A percentile compares a stretch with the other conserved stretches of the same genome.
Evolutionary conservation across 2,329 filamentous ascomycete genomes (phyloP).

Genomic region (Neospermospora avenae): DNA sequence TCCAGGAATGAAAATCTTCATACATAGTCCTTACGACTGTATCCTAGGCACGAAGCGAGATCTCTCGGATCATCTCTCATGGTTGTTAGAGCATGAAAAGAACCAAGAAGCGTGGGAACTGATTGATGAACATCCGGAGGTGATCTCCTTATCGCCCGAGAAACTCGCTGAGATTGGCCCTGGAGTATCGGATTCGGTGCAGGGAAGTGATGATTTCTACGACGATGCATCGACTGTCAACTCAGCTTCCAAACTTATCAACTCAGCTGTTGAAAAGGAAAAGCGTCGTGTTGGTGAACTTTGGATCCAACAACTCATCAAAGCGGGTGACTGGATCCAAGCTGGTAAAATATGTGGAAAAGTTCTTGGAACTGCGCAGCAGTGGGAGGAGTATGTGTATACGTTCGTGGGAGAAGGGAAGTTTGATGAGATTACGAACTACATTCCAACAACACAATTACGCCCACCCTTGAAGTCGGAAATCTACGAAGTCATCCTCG

Average conservation of each 20-base stretch:
- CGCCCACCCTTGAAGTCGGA: slow-evolving; percentile 74
- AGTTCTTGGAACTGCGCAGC: slow-evolving; percentile 72
- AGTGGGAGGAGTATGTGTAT: slow-evolving; percentile 97
- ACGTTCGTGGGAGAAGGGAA: slow-evolving; percentile 81
- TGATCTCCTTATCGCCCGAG: slow-evolving; percentile 46
- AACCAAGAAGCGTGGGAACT: slow-evolving; percentile 88
- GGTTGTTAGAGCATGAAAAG: slow-evolving; percentile 77
- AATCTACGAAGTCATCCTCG: slow-evolving; percentile 85
- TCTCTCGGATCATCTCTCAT: slow-evolving; percentile 77
- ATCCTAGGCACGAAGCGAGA: slow-evolving; percentile 89
- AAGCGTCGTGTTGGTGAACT: slow-evolving; percentile 88
- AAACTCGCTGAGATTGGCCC: slow-evolving; percentile 40
- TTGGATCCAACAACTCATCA: slow-evolving; percentile 85
- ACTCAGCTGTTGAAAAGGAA: slow-evolving; percentile 74
- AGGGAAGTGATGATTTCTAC: slow-evolving; percentile 61
- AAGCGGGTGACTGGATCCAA: slow-evolving; percentile 67
- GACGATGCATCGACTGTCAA: slow-evolving; percentile 69
- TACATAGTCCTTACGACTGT: slow-evolving; percentile 95
- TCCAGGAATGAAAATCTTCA: slow-evolving; percentile 76
- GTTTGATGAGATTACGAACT: slow-evolving; percentile 84
- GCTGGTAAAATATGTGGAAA: slow-evolving; percentile 80
- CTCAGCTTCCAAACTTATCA: slow-evolving; percentile 53
- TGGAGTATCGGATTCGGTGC: slow-evolving; percentile 38
- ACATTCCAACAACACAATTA: slow-evolving; percentile 75
- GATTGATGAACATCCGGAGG: slow-evolving; percentile 82